These are phyloP conservation scores for Abelmoschus esculentus DNA, from an alignment of 345 rosid species.

Conservation along the genomic window DNA sequence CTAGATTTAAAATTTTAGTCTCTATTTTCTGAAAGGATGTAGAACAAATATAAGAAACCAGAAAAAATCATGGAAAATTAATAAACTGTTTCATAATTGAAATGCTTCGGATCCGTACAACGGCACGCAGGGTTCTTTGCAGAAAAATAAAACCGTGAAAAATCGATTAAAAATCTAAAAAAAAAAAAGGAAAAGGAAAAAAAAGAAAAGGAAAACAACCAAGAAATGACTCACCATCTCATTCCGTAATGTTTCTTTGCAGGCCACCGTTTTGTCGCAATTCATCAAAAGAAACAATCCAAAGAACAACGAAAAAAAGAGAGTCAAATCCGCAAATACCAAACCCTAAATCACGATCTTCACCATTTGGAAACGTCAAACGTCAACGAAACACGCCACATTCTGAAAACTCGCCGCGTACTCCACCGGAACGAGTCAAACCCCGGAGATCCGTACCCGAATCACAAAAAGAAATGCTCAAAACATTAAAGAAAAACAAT, in stretches of 20 bases:
- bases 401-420: slow-evolving; percentile 43
- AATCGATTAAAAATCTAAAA: neutral
- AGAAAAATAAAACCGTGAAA: slow-evolving; percentile 14
- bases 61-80: neutral
- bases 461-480: slow-evolving; percentile 15
- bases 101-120: slow-evolving; percentile 42
- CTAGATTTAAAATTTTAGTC: neutral
- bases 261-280: slow-evolving; percentile 50
- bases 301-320: slow-evolving; percentile 10
- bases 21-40: neutral
- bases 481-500: slow-evolving; percentile 11
- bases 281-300: slow-evolving; percentile 9
- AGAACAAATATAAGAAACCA: neutral
- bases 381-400: slow-evolving; percentile 50
- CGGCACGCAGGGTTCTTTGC: neutral
- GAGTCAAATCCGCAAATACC: slow-evolving; percentile 24
- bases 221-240: slow-evolving; percentile 62
- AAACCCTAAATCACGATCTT: slow-evolving; percentile 81
- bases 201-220: neutral
- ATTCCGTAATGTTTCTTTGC: slow-evolving; percentile 52
- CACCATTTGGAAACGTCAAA: slow-evolving; percentile 20
- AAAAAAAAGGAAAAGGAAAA: neutral
- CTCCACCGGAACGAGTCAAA: slow-evolving; percentile 32
- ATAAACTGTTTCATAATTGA: slow-evolving; percentile 11
- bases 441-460: slow-evolving; percentile 38